Conservation (phyloP, 805 yeast genomes). For the Kodamaea leandrae region DNA sequence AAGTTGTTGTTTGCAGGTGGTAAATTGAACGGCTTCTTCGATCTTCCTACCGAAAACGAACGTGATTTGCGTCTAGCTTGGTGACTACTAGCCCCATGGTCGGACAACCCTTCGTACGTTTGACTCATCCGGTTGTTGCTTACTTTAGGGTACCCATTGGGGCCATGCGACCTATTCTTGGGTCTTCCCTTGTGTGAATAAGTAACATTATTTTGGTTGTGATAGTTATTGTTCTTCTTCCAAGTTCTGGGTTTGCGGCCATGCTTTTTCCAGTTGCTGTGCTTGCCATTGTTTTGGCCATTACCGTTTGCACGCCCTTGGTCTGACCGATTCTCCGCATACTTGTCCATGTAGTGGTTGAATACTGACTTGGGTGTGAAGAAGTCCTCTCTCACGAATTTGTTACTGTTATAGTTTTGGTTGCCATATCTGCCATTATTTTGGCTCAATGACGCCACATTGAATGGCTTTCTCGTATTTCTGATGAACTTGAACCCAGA, state of each 20-base stretch:
- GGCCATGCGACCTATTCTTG: slow-evolving; percentile 5
- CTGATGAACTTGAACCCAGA: slow-evolving; percentile 27
- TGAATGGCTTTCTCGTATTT: slow-evolving; percentile 57
- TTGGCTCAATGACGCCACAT: slow-evolving; percentile 57
- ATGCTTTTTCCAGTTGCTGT: slow-evolving; percentile 15
- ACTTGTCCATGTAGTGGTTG: slow-evolving; percentile 67
- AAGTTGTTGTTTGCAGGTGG: slow-evolving; percentile 3
- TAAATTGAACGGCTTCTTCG: slow-evolving; percentile 6
- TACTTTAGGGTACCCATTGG: slow-evolving; percentile 4
- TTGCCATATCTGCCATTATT: slow-evolving; percentile 12
- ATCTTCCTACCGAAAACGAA: slow-evolving; percentile 14
- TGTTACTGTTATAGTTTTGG: slow-evolving; percentile 13
- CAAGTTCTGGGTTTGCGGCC: slow-evolving; percentile 27
- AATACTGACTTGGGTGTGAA: slow-evolving; percentile 77
- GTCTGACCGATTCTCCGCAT: slow-evolving; percentile 41
- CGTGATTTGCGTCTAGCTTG: slow-evolving; percentile 14
- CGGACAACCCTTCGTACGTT: background rate
- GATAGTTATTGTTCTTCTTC: slow-evolving; percentile 24
- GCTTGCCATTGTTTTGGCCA: slow-evolving; percentile 17
- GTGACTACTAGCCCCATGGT: background rate
- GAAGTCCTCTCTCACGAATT: slow-evolving; percentile 64
- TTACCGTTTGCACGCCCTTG: slow-evolving; percentile 1
- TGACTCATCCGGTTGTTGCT: slow-evolving; percentile 6
- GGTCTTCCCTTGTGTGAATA: slow-evolving; percentile 1
- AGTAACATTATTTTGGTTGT: slow-evolving; percentile 21